These are phyloP conservation scores for Angophora floribunda DNA, from an alignment of 345 rosid species.

Conservation along the genomic window DNA sequence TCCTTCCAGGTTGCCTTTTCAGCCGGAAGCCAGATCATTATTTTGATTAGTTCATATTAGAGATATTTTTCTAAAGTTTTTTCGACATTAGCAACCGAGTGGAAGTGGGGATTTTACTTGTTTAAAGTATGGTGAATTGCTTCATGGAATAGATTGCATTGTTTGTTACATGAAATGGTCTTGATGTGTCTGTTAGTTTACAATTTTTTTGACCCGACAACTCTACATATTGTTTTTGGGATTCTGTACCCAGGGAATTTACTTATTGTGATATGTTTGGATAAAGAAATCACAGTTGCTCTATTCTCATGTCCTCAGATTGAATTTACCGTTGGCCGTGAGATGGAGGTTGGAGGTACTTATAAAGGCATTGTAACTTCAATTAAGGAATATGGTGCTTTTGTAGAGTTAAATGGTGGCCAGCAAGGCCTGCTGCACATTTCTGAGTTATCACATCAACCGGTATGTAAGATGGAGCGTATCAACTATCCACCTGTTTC, in stretches of 20 bases:
- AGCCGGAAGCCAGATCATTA: neutral
- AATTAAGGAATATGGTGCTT: constrained; percentile 94
- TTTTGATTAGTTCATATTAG: neutral
- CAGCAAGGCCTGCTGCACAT: constrained; percentile 88
- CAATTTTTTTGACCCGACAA: neutral
- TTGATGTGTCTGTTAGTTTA: neutral
- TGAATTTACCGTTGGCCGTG: constrained; percentile 74
- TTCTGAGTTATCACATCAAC: constrained; percentile 90
- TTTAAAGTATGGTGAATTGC: neutral
- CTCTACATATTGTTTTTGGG: neutral
- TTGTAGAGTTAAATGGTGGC: constrained; percentile 95
- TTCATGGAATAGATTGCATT: neutral
- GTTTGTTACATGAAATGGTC: neutral
- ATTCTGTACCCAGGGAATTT: neutral
- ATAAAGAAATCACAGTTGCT: neutral
- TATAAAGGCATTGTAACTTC: constrained; percentile 87
- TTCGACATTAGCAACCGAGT: neutral
- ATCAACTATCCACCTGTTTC: neutral
- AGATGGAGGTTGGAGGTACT: constrained; percentile 76
- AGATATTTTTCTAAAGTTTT: neutral
- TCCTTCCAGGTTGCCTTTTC: neutral
- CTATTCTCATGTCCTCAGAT: constrained; percentile 27
- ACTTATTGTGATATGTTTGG: neutral
- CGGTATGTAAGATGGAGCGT: constrained; percentile 28
- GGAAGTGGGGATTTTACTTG: neutral